Evolutionary conservation across 495 filamentous ascomycete genomes (phyloP).

Genomic region (Aspergillus avenaceus): DNA sequence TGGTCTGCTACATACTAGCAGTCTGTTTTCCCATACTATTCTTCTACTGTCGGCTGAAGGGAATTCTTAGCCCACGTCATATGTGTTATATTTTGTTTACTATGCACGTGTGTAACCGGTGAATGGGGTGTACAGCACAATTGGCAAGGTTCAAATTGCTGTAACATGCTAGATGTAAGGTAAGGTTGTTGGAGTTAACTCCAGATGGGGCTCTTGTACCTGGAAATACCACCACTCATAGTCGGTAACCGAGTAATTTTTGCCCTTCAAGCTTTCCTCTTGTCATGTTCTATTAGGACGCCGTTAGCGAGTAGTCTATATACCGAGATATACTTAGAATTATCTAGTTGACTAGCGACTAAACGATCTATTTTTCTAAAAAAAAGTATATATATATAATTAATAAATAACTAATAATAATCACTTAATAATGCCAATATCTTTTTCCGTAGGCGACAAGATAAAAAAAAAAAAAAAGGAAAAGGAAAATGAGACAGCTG

Average conservation of each 20-base stretch:
- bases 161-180: neutral
- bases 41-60: too few species aligned
- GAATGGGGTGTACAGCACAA: too few species aligned
- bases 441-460: neutral
- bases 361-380: too few species aligned
- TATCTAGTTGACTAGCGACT: neutral
- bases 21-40: too few species aligned
- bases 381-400: too few species aligned
- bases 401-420: too few species aligned
- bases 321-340: neutral
- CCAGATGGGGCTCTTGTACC: neutral
- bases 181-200: neutral
- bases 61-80: neutral
- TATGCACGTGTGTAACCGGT: too few species aligned
- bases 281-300: neutral
- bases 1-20: too few species aligned
- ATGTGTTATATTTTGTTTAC: too few species aligned
- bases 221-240: neutral
- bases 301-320: neutral
- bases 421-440: neutral
- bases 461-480: neutral
- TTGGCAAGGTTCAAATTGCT: neutral
- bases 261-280: neutral
- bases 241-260: neutral
- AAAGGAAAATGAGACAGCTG: conserved; percentile 2